These are phyloP conservation scores for Termitomyces heimii DNA, from an alignment of 768 basidiomycete genomes.

Conservation along the genomic window DNA sequence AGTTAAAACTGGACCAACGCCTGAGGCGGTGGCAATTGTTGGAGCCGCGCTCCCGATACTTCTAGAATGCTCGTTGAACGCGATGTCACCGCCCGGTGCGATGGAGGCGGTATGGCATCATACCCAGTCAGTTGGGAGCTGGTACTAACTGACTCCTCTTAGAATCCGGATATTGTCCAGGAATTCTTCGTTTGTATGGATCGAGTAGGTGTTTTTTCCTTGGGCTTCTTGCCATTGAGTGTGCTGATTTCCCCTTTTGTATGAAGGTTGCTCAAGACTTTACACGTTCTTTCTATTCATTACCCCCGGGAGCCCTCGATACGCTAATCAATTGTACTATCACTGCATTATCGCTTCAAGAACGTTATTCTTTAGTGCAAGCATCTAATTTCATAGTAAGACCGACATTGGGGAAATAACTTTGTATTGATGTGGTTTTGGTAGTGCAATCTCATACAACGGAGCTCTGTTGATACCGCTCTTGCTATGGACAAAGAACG, in stretches of 20 bases:
- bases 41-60: slow-evolving; percentile 49
- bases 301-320: slow-evolving; percentile 55
- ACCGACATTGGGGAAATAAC: neutral
- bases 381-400: slow-evolving; percentile 80
- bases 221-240: neutral
- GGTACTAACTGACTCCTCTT: neutral
- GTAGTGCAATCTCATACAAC: slow-evolving; percentile 61
- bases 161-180: slow-evolving; percentile 93
- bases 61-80: slow-evolving; percentile 48
- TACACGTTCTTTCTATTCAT: slow-evolving; percentile 43
- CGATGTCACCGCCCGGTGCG: slow-evolving; percentile 49
- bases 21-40: slow-evolving; percentile 54
- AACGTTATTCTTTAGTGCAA: slow-evolving; percentile 75
- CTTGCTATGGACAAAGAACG: slow-evolving; percentile 42
- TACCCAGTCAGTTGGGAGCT: neutral
- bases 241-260: neutral
- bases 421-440: neutral
- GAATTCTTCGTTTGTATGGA: slow-evolving; percentile 84
- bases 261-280: slow-evolving; percentile 46
- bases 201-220: slow-evolving; percentile 38
- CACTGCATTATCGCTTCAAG: slow-evolving; percentile 61
- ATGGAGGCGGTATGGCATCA: slow-evolving; percentile 59
- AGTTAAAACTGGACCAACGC: slow-evolving; percentile 45
- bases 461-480: slow-evolving; percentile 58
- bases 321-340: slow-evolving; percentile 61